Base-by-base conservation (phyloP, 306 rosid genomes). In the Gastrolobium bilobum region DNA sequence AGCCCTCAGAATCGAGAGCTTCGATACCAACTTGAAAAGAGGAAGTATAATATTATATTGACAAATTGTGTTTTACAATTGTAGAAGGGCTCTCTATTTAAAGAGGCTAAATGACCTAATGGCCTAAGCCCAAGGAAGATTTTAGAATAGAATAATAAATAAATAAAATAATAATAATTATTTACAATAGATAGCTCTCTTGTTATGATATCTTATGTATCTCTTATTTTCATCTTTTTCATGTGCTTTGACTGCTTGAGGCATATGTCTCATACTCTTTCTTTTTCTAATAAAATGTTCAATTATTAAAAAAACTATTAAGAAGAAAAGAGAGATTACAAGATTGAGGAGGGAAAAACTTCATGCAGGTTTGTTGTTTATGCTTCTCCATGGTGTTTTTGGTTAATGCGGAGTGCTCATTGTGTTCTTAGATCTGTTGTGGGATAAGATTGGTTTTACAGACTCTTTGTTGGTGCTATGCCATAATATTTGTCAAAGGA, bases 271-370 rank as follows among this genome's bases (percentile, higher is more conserved):
- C 26, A 20, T 20, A 1, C 26, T 15, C 5, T 53, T 51, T 53
- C 50, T 71, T 14, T 31, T 14, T 34, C 35, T 15, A 26, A 13
- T 77, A 43, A 68, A 56, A 34, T 33, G 38, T 40, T 39, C 37
- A 56, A 48, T 57, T 34, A 15, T 56, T 20, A 31, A 37, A 65
- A 76, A 5, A 30, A 1, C 13, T 58, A 50, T 48, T 44, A 4
- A 4, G 50, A 33, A 38, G 44, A 79, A 42, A 53, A 62, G 13
- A 11, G 52, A 63, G 59, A 79, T 73, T 51, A 73, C 62, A 30
- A 26, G 68, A 43, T 15, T 14, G 60, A 10, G 39, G 20, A 20
- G 44, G 61, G 68, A 43, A 52, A 64, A 64, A 9, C 51, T 64
- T 10, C 35, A n/a, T 31, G 63, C 52, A 8, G 61, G 20, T 75